Conservation (phyloP, 2,329 filamentous ascomycete genomes). For the Colletotrichum caudatum region DNA sequence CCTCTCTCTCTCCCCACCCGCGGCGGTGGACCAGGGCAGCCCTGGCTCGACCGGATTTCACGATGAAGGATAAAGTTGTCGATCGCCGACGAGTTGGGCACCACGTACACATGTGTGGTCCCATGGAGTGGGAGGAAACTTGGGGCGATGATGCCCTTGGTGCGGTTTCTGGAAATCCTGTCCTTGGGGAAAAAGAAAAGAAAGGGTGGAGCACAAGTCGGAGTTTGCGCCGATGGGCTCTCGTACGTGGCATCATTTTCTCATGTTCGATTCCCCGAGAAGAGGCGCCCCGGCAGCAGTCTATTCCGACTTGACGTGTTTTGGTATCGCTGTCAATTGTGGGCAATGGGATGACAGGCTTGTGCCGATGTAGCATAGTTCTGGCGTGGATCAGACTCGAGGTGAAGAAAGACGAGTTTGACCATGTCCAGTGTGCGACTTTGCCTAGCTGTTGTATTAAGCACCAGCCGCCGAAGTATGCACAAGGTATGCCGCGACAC, state of each 20-base stretch:
- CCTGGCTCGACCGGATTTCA: constrained; percentile 12
- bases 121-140: constrained; percentile 15
- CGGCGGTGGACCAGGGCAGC: constrained; percentile 23
- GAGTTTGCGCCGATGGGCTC: constrained; percentile 31
- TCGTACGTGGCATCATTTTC: constrained; percentile 18
- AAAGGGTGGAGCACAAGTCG: constrained; percentile 4
- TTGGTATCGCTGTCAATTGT: constrained; percentile 23
- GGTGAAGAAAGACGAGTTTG: constrained; percentile 1
- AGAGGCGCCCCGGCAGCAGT: not conserved
- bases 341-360: constrained; percentile 20
- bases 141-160: constrained; percentile 37
- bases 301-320: not conserved
- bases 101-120: constrained; percentile 21
- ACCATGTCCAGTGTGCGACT: constrained; percentile 11
- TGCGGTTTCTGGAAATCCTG: not conserved
- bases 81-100: constrained; percentile 33
- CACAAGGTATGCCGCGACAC: not conserved
- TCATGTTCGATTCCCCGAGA: not conserved
- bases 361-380: constrained; percentile 8
- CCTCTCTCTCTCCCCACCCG: constrained; percentile 13
- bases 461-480: not conserved
- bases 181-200: not conserved
- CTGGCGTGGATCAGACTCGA: constrained; percentile 37
- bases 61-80: constrained; percentile 34
- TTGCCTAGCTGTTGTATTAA: constrained; percentile 5